Evolutionary conservation across 495 filamentous ascomycete species (phyloP).

Genomic region (Xylaria flabelliformis): DNA sequence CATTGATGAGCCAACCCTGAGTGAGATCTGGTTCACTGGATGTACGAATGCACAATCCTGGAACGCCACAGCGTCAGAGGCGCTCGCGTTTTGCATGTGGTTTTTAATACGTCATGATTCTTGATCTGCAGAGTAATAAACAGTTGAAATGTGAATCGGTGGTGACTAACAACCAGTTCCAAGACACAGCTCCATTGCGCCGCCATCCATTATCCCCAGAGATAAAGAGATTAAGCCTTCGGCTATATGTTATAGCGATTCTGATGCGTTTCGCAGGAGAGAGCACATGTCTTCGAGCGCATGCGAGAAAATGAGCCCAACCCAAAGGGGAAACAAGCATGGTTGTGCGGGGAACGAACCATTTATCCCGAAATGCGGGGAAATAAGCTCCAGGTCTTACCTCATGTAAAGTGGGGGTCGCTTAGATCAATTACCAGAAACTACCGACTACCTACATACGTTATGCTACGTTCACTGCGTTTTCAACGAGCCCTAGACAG

Average conservation of each 20-base stretch:
- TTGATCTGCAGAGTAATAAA: background rate
- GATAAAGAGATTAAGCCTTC: background rate
- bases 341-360: background rate
- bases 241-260: background rate
- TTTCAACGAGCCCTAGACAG: background rate
- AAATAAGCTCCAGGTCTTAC: background rate
- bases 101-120: too few relatives aligned
- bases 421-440: background rate
- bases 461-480: background rate
- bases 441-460: background rate
- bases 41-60: background rate
- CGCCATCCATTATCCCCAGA: background rate
- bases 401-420: background rate
- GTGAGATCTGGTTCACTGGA: background rate
- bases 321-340: background rate
- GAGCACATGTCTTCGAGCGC: background rate
- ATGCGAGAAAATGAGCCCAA: background rate
- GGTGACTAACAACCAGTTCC: too few relatives aligned
- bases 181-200: background rate
- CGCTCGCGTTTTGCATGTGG: background rate
- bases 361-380: conserved; percentile 11
- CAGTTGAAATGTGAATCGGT: too few relatives aligned
- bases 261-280: background rate
- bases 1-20: background rate
- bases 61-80: background rate